Evolutionary conservation across 2,329 filamentous ascomycete species (phyloP).

Genomic region (Ophiostoma sp.): DNA sequence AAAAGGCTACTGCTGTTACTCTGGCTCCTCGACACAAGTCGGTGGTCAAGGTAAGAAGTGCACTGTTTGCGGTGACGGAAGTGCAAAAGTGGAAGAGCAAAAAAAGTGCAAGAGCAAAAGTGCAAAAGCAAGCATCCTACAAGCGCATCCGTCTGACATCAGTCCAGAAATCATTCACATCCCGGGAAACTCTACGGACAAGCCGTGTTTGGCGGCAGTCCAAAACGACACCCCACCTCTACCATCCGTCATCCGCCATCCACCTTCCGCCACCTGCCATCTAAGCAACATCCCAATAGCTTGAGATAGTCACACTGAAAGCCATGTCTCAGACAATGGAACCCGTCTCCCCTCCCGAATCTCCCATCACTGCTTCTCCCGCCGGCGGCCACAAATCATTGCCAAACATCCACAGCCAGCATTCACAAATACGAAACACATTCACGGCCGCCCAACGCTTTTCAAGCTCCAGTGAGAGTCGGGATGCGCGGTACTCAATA

Average conservation of each 20-base stretch:
- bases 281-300: neutral
- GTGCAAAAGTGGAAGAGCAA: neutral
- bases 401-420: conserved; percentile 15
- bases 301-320: neutral
- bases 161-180: neutral
- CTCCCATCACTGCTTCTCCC: conserved; percentile 37
- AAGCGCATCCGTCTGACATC: neutral
- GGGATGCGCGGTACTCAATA: conserved; percentile 29
- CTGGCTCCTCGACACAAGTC: neutral
- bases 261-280: neutral
- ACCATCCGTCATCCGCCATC: neutral
- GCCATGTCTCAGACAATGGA: conserved; percentile 29
- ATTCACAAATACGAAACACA: conserved; percentile 13
- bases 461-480: conserved; percentile 21
- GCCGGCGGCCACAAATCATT: conserved; percentile 32
- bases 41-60: neutral
- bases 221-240: conserved; percentile 6
- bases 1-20: neutral
- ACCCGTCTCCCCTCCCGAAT: conserved; percentile 42
- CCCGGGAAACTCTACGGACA: neutral
- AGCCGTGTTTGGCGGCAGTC: conserved; percentile 4
- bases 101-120: neutral
- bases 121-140: neutral
- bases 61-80: neutral
- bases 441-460: conserved; percentile 15